Evolutionary conservation across 352 stramenopile species (phyloP).

Genomic region (Globisporangium cylindrosporum): DNA sequence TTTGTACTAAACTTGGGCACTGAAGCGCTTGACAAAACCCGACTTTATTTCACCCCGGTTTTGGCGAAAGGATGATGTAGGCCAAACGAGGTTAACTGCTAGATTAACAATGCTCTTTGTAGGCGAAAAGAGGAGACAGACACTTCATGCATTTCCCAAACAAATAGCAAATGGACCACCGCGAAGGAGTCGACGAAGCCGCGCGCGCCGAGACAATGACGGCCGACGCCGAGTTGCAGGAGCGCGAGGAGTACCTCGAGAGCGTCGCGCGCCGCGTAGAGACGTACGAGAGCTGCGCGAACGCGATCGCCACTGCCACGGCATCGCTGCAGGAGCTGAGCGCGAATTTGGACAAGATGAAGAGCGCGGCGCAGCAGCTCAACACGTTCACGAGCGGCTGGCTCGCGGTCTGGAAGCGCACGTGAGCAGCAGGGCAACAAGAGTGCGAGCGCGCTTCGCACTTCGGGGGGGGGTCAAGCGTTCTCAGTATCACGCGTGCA

Average conservation of each 20-base stretch:
- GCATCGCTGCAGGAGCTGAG: constrained; percentile 67
- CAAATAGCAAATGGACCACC: constrained; percentile 5
- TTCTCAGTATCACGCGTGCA: too few species aligned
- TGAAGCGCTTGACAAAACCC: too few species aligned
- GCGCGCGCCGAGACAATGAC: neutral
- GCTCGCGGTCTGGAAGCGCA: constrained; percentile 71
- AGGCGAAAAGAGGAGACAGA: too few species aligned
- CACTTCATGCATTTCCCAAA: too few species aligned
- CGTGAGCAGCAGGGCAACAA: constrained; percentile 8
- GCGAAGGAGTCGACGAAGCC: constrained; percentile 17
- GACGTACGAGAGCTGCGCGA: constrained; percentile 60
- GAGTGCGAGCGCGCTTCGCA: too few species aligned
- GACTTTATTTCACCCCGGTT: too few species aligned
- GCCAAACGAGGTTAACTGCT: too few species aligned
- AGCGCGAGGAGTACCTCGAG: constrained; percentile 41
- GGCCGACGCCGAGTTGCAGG: constrained; percentile 2
- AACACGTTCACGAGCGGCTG: constrained; percentile 73
- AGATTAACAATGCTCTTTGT: too few species aligned
- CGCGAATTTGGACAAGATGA: constrained; percentile 58
- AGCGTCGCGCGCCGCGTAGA: constrained; percentile 50
- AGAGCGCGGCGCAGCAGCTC: constrained; percentile 60
- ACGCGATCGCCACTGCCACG: constrained; percentile 47
- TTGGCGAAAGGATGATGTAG: too few species aligned
- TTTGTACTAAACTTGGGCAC: too few species aligned
- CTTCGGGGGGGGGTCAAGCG: too few species aligned